phyloP scores from a whole-genome alignment of 2,329 filamentous ascomycete genomes.

The Penicillium sp. region DNA sequence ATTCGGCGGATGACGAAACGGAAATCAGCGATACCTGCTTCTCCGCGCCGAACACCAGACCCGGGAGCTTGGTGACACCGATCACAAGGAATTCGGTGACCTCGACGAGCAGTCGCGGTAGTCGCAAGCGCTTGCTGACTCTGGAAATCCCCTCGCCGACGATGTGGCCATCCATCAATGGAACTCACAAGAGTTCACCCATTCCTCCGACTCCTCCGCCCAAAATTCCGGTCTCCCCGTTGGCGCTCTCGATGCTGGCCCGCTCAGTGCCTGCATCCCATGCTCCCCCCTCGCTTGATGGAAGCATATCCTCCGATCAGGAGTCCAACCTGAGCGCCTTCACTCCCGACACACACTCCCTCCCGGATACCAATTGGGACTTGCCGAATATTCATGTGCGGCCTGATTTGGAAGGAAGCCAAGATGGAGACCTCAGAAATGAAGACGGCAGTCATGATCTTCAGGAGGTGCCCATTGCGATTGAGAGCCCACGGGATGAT shows the following conservation, averaged over 20 bases:
- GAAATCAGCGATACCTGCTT: slow-evolving; percentile 49
- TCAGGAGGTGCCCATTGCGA: slow-evolving; percentile 35
- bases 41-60: slow-evolving; percentile 51
- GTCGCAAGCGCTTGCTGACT: slow-evolving; percentile 52
- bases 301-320: slow-evolving; percentile 84
- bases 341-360: slow-evolving; percentile 68
- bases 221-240: slow-evolving; percentile 71
- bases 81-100: slow-evolving; percentile 39
- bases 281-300: slow-evolving; percentile 83
- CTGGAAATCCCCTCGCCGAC: slow-evolving; percentile 59
- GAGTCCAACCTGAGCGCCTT: slow-evolving; percentile 80
- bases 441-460: slow-evolving; percentile 27
- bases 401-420: slow-evolving; percentile 31
- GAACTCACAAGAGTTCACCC: slow-evolving; percentile 49
- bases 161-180: slow-evolving; percentile 57
- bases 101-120: slow-evolving; percentile 36
- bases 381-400: slow-evolving; percentile 34
- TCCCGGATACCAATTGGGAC: slow-evolving; percentile 62
- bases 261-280: slow-evolving; percentile 70
- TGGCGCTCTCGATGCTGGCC: slow-evolving; percentile 69
- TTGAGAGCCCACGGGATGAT: slow-evolving; percentile 46
- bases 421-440: slow-evolving; percentile 24
- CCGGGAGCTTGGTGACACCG: slow-evolving; percentile 47
- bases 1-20: slow-evolving; percentile 29
- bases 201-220: slow-evolving; percentile 50